Conservation (phyloP, 2,329 filamentous ascomycete genomes). For the Leptographium lundbergii region DNA sequence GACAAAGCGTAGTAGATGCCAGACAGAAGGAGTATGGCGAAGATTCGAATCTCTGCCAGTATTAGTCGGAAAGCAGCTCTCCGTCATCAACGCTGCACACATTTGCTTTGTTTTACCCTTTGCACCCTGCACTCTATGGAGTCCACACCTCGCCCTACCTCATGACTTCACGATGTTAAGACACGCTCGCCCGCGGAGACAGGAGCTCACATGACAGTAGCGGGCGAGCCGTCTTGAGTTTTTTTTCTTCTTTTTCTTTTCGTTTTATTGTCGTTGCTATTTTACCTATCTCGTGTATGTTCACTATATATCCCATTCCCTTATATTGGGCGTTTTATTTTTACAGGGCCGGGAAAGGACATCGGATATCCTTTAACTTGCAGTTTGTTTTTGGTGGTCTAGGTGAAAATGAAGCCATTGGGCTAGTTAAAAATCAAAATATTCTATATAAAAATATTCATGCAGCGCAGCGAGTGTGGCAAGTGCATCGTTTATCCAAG, state of each 20-base stretch:
- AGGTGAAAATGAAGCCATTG: neutral
- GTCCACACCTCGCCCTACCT: neutral
- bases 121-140: neutral
- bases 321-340: neutral
- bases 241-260: neutral
- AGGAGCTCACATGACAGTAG: neutral
- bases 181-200: neutral
- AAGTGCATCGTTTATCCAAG: too few relatives aligned
- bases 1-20: neutral
- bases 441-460: neutral
- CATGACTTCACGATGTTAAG: neutral
- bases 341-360: neutral
- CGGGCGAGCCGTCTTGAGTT: neutral
- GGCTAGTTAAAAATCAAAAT: neutral
- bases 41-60: neutral
- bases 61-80: neutral
- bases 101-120: neutral
- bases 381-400: neutral
- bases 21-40: neutral
- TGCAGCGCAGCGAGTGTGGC: too few relatives aligned
- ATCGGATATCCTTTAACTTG: neutral
- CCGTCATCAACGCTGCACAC: neutral
- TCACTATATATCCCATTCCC: neutral
- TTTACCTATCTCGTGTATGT: slow-evolving; percentile 2
- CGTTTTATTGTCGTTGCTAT: neutral